Evolutionary conservation across 768 basidiomycete genomes (phyloP), one percentile per base, ranked within the genome.

Genomic region (Rhodotorula graminis): DNA sequence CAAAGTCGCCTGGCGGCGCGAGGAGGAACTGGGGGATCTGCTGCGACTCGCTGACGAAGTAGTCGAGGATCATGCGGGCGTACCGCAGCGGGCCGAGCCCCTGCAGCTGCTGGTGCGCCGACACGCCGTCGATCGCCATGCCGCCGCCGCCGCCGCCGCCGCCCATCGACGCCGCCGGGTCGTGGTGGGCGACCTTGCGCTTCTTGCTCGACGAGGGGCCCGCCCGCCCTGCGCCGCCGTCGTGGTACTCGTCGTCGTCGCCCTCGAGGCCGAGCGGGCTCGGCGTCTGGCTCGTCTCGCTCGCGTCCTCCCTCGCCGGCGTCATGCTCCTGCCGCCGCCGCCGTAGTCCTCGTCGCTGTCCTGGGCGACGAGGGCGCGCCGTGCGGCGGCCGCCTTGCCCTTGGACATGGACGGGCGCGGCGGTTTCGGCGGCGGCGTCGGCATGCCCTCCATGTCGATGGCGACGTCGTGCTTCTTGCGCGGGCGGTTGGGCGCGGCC

Each of bases 1-100:
- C 93, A 80, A 96, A 94, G 81, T 96, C 91, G 53, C 86, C 79
- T 11, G 95, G 93, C 25, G 93, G 96, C 53, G 85, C 86, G 71
- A 95, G 88, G 76, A 99, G 88, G 69, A 96, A 84, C 33, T 87
- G 85, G 16, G 96, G 96, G 44, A 94, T 88, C 79, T 92, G 90
- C 72, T 90, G 90, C 53, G 93, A 91, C 82, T 99, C 96, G 58
- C 95, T 95, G 76, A 99, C 93, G 81, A 98, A 99, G 83, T 96
- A 98, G 83, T 97, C 95, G 77, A 99, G 85, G 71, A 99, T 93
- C 80, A 93, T 91, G 82, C 98, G 94, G 49, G 89, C 92, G 79
- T 98, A 97, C 14, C 77, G 78, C 59, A 81, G 80, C 14, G 82
- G 82, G 8, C 81, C 80, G 37, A 80, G 70, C 0, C 77, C 69